Conservation (phyloP, 2,329 filamentous ascomycete genomes). For the Aspergillus fijiensis region DNA sequence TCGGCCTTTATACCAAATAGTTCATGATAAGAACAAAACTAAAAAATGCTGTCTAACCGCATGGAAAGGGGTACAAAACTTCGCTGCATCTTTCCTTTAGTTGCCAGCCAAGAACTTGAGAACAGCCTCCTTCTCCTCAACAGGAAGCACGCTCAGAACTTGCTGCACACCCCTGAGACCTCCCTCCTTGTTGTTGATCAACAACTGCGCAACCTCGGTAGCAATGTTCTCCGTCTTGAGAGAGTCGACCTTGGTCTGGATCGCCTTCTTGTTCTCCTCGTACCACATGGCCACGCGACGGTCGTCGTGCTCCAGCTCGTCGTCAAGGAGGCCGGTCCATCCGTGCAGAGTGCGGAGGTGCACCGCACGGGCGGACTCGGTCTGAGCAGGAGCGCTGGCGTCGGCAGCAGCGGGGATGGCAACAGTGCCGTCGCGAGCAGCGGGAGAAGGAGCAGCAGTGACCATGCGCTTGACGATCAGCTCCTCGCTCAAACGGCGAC, state of each 20-base stretch:
- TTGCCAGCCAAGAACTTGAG: slow-evolving; percentile 54
- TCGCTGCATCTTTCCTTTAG: not conserved
- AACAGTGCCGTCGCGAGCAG: slow-evolving; percentile 36
- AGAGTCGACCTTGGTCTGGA: slow-evolving; percentile 79
- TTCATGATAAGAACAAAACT: slow-evolving; percentile 3
- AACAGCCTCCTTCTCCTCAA: slow-evolving; percentile 82
- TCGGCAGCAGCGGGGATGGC: slow-evolving; percentile 42
- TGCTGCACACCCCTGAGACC: slow-evolving; percentile 84
- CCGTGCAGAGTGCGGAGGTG: slow-evolving; percentile 76
- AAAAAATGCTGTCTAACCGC: slow-evolving; percentile 4
- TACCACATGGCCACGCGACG: slow-evolving; percentile 89
- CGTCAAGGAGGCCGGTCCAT: slow-evolving; percentile 69
- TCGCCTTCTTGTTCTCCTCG: slow-evolving; percentile 83
- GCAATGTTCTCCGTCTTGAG: slow-evolving; percentile 75
- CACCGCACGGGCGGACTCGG: slow-evolving; percentile 58
- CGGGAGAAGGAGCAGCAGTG: slow-evolving; percentile 42
- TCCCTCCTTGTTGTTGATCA: slow-evolving; percentile 65
- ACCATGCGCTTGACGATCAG: slow-evolving; percentile 90
- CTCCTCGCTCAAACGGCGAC: slow-evolving; percentile 94
- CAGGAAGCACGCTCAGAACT: slow-evolving; percentile 80
- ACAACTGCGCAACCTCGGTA: slow-evolving; percentile 66
- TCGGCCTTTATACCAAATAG: slow-evolving; percentile 2
- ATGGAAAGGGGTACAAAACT: not conserved
- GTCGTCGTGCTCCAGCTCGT: slow-evolving; percentile 76
- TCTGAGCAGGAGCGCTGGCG: slow-evolving; percentile 22